Evolutionary conservation across 805 yeast genomes (phyloP).

Genomic region (Candida pseudoglaebosa): DNA sequence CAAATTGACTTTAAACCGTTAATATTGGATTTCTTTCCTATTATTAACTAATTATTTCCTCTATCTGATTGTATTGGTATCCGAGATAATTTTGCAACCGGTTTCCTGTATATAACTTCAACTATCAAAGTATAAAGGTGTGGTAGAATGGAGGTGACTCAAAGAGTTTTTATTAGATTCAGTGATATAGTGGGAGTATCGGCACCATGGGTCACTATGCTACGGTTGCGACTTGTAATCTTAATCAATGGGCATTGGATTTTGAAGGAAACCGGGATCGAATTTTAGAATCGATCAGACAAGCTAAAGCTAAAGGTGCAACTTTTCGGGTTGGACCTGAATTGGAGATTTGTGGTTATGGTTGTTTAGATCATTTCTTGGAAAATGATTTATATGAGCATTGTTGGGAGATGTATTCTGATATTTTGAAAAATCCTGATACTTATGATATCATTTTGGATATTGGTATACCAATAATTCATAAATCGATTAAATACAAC

Average conservation of each 20-base stretch:
- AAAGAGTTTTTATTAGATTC: too few species aligned
- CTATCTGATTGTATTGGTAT: too few species aligned
- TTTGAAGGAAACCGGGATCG: constrained; percentile 96
- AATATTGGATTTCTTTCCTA: too few species aligned
- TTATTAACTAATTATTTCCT: too few species aligned
- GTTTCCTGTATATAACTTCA: too few species aligned
- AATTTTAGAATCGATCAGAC: constrained; percentile 71
- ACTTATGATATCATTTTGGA: constrained; percentile 79
- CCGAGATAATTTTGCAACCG: too few species aligned
- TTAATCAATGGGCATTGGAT: constrained; percentile 98
- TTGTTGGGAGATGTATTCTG: constrained; percentile 90
- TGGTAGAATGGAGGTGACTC: too few species aligned
- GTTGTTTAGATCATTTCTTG: constrained; percentile 88
- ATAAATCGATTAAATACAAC: constrained; percentile 83
- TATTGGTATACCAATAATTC: constrained; percentile 91
- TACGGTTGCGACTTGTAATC: constrained; percentile 88
- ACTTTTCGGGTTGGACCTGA: constrained; percentile 94
- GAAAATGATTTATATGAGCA: constrained; percentile 87
- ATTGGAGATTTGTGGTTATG: constrained; percentile 90
- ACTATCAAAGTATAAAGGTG: too few species aligned
- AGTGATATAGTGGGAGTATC: not conserved
- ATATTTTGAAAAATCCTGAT: constrained; percentile 62
- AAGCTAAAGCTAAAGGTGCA: constrained; percentile 77
- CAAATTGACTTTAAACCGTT: too few species aligned
- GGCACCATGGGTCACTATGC: constrained; percentile 73